These are phyloP conservation scores for Sophora flavescens DNA, from an alignment of 306 rosid species.

Conservation along the genomic window DNA sequence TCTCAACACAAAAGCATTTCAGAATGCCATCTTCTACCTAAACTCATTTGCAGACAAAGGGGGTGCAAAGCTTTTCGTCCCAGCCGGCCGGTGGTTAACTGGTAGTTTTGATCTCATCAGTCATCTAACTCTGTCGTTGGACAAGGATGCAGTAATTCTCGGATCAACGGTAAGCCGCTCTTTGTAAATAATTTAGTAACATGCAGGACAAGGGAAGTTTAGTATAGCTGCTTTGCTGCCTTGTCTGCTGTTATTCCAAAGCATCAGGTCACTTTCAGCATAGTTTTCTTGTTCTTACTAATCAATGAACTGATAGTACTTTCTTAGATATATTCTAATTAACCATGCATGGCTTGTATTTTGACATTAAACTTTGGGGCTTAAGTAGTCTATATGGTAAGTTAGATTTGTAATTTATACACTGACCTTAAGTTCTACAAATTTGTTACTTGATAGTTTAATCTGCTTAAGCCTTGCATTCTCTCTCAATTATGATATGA, in stretches of 20 bases:
- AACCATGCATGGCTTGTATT: conserved; percentile 32
- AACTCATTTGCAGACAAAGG: conserved; percentile 82
- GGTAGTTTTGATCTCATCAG: conserved; percentile 93
- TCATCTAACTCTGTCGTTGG: conserved; percentile 80
- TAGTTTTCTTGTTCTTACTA: conserved; percentile 1
- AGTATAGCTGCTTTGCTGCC: neutral
- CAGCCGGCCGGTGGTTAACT: conserved; percentile 81
- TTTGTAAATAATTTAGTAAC: conserved; percentile 9
- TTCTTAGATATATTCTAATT: conserved; percentile 3
- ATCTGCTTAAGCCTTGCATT: conserved; percentile 23
- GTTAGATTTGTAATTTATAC: conserved; percentile 12
- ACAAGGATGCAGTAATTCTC: conserved; percentile 72
- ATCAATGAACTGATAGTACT: conserved; percentile 26
- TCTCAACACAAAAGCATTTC: conserved; percentile 84
- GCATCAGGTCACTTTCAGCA: conserved; percentile 23
- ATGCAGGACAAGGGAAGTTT: neutral
- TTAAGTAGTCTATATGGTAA: conserved; percentile 12
- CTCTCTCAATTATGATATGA: conserved; percentile 32
- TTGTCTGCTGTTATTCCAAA: conserved; percentile 7
- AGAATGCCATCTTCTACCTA: conserved; percentile 84
- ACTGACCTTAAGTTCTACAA: conserved; percentile 10
- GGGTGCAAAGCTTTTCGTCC: conserved; percentile 88
- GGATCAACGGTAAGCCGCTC: conserved; percentile 70
- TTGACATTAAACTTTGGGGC: neutral
- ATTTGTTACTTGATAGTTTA: neutral